phyloP scores from a whole-genome alignment of 2,329 filamentous ascomycete genomes.

The Zasmidium citrigriseum region DNA sequence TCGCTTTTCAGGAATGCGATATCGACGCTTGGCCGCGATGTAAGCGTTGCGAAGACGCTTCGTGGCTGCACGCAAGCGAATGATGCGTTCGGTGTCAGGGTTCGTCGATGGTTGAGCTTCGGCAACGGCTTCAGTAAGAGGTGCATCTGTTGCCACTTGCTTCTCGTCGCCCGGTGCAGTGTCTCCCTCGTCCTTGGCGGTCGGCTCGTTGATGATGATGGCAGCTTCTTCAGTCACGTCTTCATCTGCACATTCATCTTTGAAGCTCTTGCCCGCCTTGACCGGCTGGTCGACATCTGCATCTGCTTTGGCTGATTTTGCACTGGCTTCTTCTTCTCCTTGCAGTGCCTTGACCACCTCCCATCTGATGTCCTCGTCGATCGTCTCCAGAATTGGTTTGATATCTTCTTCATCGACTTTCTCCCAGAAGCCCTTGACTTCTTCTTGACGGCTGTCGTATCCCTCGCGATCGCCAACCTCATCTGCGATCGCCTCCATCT shows the following conservation, averaged over 20 bases:
- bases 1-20: conserved; percentile 74
- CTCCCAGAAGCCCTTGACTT: conserved; percentile 80
- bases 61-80: conserved; percentile 44
- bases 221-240: conserved; percentile 27
- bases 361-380: conserved; percentile 65
- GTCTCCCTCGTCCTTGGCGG: conserved; percentile 2
- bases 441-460: conserved; percentile 69
- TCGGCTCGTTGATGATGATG: conserved; percentile 33
- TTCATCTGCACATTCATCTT: conserved; percentile 12
- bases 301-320: conserved; percentile 34
- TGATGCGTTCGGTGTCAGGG: conserved; percentile 26
- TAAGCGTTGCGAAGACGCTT: conserved; percentile 74
- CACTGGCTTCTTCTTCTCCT: conserved; percentile 39
- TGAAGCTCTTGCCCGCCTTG: conserved; percentile 21
- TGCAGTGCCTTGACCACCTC: conserved; percentile 65
- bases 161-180: conserved; percentile 12
- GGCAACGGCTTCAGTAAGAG: not conserved
- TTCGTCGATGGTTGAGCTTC: conserved; percentile 1
- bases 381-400: conserved; percentile 61
- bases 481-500: conserved; percentile 75
- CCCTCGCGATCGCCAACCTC: conserved; percentile 71
- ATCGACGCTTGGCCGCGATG: conserved; percentile 77
- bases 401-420: conserved; percentile 79
- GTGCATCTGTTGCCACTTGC: conserved; percentile 3
- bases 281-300: conserved; percentile 37